Conservation (phyloP, 129 eudicot genomes). For the Artemisia tridentata region DNA sequence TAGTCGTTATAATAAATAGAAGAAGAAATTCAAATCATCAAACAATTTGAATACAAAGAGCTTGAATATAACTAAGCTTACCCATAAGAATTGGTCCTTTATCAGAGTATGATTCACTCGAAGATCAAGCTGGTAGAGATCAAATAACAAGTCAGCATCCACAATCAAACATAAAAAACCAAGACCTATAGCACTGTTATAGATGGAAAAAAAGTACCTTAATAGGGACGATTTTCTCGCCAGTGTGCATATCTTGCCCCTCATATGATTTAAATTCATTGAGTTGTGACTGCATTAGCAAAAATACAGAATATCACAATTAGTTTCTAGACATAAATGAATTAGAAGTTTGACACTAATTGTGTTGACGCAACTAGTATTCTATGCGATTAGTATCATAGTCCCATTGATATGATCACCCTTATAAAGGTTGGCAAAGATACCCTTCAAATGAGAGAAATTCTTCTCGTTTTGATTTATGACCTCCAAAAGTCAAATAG, state of each 20-base stretch:
- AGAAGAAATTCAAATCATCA: conserved; percentile 1
- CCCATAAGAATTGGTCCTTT: conserved; percentile 95
- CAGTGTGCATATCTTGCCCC: conserved; percentile 96
- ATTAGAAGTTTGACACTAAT: not conserved
- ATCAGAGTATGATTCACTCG: conserved; percentile 90
- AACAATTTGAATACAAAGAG: conserved; percentile 11
- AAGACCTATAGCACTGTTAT: not conserved
- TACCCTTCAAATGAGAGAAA: no score
- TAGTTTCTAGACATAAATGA: not conserved
- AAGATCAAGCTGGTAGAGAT: conserved; percentile 69
- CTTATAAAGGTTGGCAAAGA: no score
- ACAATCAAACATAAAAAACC: not conserved
- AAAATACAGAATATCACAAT: conserved; percentile 7
- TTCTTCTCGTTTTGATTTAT: no score
- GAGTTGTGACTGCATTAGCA: conserved; percentile 70
- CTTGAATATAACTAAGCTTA: conserved; percentile 33
- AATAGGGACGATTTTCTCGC: conserved; percentile 91
- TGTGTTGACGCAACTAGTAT: not conserved
- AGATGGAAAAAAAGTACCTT: conserved; percentile 50
- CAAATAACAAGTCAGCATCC: conserved; percentile 24
- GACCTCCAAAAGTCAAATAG: no score
- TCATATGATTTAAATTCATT: conserved; percentile 80
- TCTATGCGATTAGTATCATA: no score
- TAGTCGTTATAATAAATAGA: not conserved
- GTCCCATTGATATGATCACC: no score